Percentiles rank a stretch among this genome's conserved stretches.
phyloP scores from a whole-genome alignment of 805 yeast species.

The Candida cerambycidarum region DNA sequence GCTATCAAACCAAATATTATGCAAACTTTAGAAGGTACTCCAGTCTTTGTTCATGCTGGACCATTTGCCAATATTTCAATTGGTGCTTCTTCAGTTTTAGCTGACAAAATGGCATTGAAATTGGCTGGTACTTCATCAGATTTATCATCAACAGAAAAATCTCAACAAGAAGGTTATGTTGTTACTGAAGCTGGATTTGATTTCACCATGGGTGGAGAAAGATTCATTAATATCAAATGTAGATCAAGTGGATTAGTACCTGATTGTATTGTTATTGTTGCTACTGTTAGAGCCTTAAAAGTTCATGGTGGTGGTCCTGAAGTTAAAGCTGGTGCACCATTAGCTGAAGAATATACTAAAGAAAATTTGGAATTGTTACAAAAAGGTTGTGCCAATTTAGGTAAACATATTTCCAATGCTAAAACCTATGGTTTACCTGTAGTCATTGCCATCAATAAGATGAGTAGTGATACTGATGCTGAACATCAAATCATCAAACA shows the following conservation, averaged over 20 bases:
- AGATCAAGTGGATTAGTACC: slow-evolving; percentile 79
- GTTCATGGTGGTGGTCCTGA: slow-evolving; percentile 90
- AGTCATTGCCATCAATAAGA: slow-evolving; percentile 78
- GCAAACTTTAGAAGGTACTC: slow-evolving; percentile 98
- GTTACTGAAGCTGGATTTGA: slow-evolving; percentile 98
- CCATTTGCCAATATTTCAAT: slow-evolving; percentile 97
- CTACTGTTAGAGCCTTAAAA: slow-evolving; percentile 81
- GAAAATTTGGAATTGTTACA: slow-evolving; percentile 70
- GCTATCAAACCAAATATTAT: slow-evolving; percentile 94
- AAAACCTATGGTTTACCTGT: slow-evolving; percentile 73
- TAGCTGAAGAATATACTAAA: slow-evolving; percentile 68
- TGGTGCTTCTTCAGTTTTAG: slow-evolving; percentile 93
- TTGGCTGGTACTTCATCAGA: slow-evolving; percentile 71
- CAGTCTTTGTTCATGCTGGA: slow-evolving; percentile 96
- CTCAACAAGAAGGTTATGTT: slow-evolving; percentile 73
- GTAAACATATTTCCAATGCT: slow-evolving; percentile 75
- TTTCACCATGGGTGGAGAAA: slow-evolving; percentile 99
- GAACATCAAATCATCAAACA: slow-evolving; percentile 70
- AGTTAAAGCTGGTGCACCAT: slow-evolving; percentile 79
- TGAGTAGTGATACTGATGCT: slow-evolving; percentile 67
- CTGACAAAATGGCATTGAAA: slow-evolving; percentile 90
- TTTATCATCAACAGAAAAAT: slow-evolving; percentile 40
- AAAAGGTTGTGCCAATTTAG: slow-evolving; percentile 72
- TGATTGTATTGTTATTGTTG: slow-evolving; percentile 76
- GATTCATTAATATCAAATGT: slow-evolving; percentile 93